Percentiles rank a stretch among this genome's conserved stretches.
phyloP scores from a whole-genome alignment of 805 yeast species.

The Saccharomycopsis oosterbeekiorum region DNA sequence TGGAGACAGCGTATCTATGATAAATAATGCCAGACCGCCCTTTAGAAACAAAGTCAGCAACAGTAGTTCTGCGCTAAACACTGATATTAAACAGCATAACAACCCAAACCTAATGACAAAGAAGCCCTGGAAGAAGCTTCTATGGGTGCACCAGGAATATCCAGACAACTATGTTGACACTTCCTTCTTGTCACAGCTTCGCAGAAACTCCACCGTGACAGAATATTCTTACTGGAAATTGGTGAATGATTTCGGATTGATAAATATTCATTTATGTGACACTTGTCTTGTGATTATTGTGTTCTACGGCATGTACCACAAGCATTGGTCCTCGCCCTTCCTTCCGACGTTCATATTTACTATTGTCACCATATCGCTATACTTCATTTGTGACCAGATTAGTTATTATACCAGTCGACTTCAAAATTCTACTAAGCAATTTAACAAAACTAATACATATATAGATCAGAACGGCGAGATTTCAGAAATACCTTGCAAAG shows the following conservation, averaged over 20 bases:
- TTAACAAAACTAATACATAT: neutral
- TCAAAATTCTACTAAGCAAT: neutral
- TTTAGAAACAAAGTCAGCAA: neutral
- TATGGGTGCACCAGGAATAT: slow-evolving; percentile 77
- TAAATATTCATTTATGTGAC: slow-evolving; percentile 56
- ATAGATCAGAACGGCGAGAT: slow-evolving; percentile 13
- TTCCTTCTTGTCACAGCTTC: slow-evolving; percentile 71
- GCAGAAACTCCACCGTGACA: slow-evolving; percentile 65
- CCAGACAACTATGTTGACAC: slow-evolving; percentile 88
- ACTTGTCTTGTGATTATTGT: slow-evolving; percentile 54
- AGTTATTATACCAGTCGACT: neutral
- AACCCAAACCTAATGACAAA: slow-evolving; percentile 26
- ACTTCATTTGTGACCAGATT: slow-evolving; percentile 23
- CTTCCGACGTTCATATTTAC: slow-evolving; percentile 31
- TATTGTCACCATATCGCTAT: slow-evolving; percentile 29
- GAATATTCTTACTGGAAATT: slow-evolving; percentile 54
- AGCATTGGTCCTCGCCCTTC: slow-evolving; percentile 38
- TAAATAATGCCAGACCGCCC: neutral
- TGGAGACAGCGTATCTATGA: neutral
- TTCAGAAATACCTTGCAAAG: slow-evolving; percentile 22
- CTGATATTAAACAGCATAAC: neutral
- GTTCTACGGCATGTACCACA: slow-evolving; percentile 51
- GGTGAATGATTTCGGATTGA: slow-evolving; percentile 60
- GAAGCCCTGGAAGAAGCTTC: slow-evolving; percentile 68
- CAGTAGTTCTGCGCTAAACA: neutral